Base-by-base conservation (phyloP, 2,329 filamentous ascomycete species). In the Alternaria sp. region DNA sequence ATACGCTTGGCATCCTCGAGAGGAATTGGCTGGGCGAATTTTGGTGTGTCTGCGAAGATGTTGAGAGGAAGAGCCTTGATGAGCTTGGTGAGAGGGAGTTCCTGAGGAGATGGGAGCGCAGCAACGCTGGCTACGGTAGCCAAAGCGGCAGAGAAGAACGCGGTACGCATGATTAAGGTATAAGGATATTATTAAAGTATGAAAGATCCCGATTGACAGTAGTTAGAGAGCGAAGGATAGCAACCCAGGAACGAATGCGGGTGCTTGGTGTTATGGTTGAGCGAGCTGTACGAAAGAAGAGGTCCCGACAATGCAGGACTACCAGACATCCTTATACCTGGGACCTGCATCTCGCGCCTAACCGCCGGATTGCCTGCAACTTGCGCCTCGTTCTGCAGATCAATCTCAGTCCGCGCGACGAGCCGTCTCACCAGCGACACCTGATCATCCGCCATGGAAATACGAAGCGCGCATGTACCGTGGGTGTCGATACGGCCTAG, bases 91-190 rank as follows among this genome's bases (percentile, higher is more conserved):
- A 39, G 16, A 18, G 59, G 62, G 9, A 53, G 12, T 32, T 59
- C 54, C 22, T 63, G 65, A n/a, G 56, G 60, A 3, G 57, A 28
- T 16, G 64, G 64, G 4, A 67, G 52, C 14, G 67, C 65, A 22
- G 56, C 56, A 34, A 65, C 63, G 51, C 49, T 49, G 38, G 51
- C 60, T 12, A 57, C 53, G n/a, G 59, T 22, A 22, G 65, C 67
- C 63, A 69, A 53, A 16, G 59, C 44, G 61, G 65, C 61, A n/a
- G 67, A 62, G 16, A 69, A 51, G 46, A 68, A 41, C 4, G 53
- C 54, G 38, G 59, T 26, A 39, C 62, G 66, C 67, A 69, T 68
- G 38, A 59, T 69, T 61, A 67, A 46, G 62, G 54, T 57, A 48
- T 56, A 59, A 54, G 28, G 28, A 49, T 49, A 62, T 59, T 62